Evolutionary conservation across 495 filamentous ascomycete species (phyloP).

Genomic region (Xylaria castorea): DNA sequence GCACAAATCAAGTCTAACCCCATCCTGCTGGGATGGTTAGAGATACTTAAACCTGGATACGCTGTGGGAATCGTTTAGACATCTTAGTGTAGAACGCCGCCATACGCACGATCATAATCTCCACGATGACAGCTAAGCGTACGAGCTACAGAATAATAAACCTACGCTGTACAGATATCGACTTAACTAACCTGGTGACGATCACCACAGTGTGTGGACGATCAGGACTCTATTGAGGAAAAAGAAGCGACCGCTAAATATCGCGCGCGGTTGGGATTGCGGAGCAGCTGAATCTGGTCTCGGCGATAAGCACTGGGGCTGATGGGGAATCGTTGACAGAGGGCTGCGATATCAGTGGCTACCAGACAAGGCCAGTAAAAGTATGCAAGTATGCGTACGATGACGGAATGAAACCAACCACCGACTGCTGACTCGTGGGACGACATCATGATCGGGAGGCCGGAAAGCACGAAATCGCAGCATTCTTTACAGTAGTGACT

Average conservation of each 20-base stretch:
- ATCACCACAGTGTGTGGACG: background rate
- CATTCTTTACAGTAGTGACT: background rate
- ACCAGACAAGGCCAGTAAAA: background rate
- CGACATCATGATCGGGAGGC: constrained; percentile 5
- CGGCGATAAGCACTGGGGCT: background rate
- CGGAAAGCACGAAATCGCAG: constrained; percentile 5
- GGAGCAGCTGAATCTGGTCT: constrained; percentile 5
- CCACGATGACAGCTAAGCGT: background rate
- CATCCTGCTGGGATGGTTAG: background rate
- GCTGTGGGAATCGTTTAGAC: background rate
- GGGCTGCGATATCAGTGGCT: constrained; percentile 2
- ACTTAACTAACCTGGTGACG: background rate
- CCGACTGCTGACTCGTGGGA: background rate
- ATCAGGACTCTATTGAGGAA: constrained; percentile 9
- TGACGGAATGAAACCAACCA: constrained; percentile 14
- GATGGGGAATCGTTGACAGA: background rate
- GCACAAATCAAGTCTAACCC: background rate
- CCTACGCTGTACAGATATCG: background rate
- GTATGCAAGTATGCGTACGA: background rate
- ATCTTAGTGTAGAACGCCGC: background rate
- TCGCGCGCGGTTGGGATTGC: background rate
- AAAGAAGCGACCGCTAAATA: constrained; percentile 2
- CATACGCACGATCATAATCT: background rate
- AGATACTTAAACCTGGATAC: background rate
- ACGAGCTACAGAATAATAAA: background rate